Base-by-base conservation (phyloP, 768 basidiomycete genomes). In the Pisolithus albus region DNA sequence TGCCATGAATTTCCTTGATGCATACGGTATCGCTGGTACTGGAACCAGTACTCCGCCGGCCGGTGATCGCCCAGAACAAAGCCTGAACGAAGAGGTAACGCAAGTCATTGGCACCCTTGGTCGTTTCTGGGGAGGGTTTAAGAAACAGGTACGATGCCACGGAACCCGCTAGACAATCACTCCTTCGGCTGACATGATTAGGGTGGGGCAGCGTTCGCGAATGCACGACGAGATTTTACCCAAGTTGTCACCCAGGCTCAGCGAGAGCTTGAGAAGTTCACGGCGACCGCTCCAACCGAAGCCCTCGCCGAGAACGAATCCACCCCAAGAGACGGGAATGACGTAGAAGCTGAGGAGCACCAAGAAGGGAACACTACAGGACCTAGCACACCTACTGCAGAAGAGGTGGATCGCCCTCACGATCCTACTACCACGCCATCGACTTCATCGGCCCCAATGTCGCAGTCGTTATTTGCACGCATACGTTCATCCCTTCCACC, bases 71-170 rank as follows among this genome's bases (percentile, higher is more conserved):
- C 71, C 80, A 28, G 79, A 80, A 51, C 75, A 65, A 39, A 80
- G 75, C 51, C 70, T 96, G 41, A 85, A 94, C 61, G 86, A 94
- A 61, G 92, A 96, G 66, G 89, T 96, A 13, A 78, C 78, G 2
- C 86, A 95, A 61, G 92, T 92, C 21, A 81, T 94, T 39, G 88
- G 88, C n/a, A 86, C 90, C 61, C 72, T 95, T 11, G 83, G 84
- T 26, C 76, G 85, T 47, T 84, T 92, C 63, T 96, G 93, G 93
- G 91, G 91, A 42, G 88, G 90, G 28, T 87, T 94, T 62, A 81
- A 83, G 73, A 88, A 86, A 66, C 92, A 93, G 83, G 92, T 83
- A 59, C 56, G 81, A 61, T 46, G 4, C n/a, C 41, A 46, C 34
- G 21, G 26, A 24, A 19, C 46, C 28, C 8, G n/a, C 37, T 34